Conservation (phyloP, 148 eudicot genomes). For the Limonium bicolor region DNA sequence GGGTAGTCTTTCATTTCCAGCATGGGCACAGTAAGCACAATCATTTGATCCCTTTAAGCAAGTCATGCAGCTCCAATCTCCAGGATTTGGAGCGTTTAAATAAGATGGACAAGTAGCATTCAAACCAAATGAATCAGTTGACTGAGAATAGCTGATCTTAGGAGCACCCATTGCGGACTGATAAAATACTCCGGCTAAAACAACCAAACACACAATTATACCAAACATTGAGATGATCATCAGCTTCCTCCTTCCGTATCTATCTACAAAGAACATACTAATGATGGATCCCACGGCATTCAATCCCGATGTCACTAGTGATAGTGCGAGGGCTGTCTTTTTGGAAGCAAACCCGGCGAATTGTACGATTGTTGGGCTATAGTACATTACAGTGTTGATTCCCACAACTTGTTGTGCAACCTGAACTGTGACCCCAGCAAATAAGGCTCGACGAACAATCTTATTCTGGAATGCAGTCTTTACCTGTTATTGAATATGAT, state of each 20-base stretch:
- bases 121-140: constrained; percentile 34
- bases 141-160: constrained; percentile 14
- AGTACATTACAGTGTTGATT: constrained; percentile 78
- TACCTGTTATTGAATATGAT: no score
- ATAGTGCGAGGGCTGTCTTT: constrained; percentile 62
- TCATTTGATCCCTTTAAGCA: constrained; percentile 42
- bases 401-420: constrained; percentile 82
- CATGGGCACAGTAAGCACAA: constrained; percentile 55
- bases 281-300: constrained; percentile 52
- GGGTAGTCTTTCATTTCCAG: no score
- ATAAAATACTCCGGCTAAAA: constrained; percentile 25
- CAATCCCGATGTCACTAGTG: constrained; percentile 68
- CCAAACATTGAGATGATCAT: constrained; percentile 66
- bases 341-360: constrained; percentile 78
- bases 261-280: constrained; percentile 66
- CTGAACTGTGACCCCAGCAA: constrained; percentile 65
- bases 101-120: constrained; percentile 53
- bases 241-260: constrained; percentile 61
- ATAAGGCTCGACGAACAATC: constrained; percentile 62
- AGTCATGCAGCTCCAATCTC: constrained; percentile 51
- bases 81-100: constrained; percentile 13
- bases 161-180: constrained; percentile 44
- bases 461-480: constrained; percentile 34
- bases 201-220: constrained; percentile 40
- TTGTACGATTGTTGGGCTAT: constrained; percentile 82